Percentiles rank a stretch among this genome's conserved stretches.
phyloP scores from a whole-genome alignment of 345 rosid genomes.

The Eutrema yunnanense region DNA sequence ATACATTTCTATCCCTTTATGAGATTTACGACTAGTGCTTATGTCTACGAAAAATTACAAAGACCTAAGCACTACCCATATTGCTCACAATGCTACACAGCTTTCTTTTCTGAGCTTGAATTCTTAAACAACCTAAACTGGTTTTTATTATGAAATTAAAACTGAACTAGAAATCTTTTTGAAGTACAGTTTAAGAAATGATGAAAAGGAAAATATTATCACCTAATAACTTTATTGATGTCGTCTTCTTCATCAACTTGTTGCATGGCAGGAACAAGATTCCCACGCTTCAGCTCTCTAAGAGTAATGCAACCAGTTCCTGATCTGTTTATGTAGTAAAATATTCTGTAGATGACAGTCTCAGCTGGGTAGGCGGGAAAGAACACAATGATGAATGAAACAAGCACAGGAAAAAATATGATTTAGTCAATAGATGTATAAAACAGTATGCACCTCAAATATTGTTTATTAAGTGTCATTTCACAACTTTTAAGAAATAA shows the following conservation, averaged over 20 bases:
- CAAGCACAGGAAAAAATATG: conserved; percentile 14
- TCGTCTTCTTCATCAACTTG: conserved; percentile 92
- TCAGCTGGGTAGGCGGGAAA: conserved; percentile 59
- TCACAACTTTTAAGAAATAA: neutral
- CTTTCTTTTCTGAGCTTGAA: neutral
- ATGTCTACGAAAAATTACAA: neutral
- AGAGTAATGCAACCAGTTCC: conserved; percentile 81
- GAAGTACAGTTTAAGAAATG: neutral
- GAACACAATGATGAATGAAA: conserved; percentile 17
- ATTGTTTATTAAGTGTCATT: neutral
- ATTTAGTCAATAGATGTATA: conserved; percentile 9
- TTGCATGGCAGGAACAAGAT: conserved; percentile 75
- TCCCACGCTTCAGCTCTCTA: conserved; percentile 88
- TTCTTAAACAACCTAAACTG: neutral
- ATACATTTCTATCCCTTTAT: neutral
- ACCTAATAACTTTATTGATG: conserved; percentile 90
- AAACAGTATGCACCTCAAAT: neutral
- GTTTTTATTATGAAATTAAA: neutral
- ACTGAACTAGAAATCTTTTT: neutral
- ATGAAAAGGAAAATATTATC: conserved; percentile 3
- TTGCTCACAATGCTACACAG: neutral
- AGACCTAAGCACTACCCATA: neutral
- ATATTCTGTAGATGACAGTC: conserved; percentile 95
- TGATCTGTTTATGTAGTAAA: conserved; percentile 78
- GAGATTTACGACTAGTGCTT: neutral